Base-by-base conservation (phyloP, 1,284 basidiomycete species). In the Malassezia furfur region DNA sequence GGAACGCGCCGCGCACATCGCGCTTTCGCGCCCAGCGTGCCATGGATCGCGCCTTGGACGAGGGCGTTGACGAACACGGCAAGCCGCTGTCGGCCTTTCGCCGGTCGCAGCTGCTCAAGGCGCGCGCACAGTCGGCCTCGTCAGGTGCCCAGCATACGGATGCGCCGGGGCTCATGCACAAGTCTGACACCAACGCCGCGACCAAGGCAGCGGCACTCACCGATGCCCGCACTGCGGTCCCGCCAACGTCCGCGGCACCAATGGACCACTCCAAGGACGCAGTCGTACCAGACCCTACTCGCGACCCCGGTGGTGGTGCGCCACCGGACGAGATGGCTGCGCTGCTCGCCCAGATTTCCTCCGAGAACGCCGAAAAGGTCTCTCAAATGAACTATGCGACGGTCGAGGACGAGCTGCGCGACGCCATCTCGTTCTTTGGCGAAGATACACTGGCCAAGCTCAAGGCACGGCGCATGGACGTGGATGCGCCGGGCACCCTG, bases 11-110 rank as follows among this genome's bases (percentile, higher is more conserved):
- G n/a, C 34, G 47, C 28, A 30, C 40, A 4, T 47, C 44, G 39
- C 51, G 48, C 25, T 47, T 53, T 35, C 41, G 38, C 7, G 51
- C 44, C 7, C 17, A 28, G 31, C 38, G 38, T n/a, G 40, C 17
- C 10, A 31, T 22, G 34, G 52, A 50, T 17, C 34, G 45, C 3
- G 48, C 12, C 15, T 4, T 36, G 4, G 63, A 34, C 39, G 28
- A 48, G 1, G 35, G 32, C n/a, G 3, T 14, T 6, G 66, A 65
- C 40, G 64, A 68, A 28, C 54, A 61, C 25, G 66, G 63, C 12
- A 58, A 51, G 38, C 62, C 62, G 4, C 67, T 73, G 63, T 72
- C 70, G 3, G 69, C 68, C 5, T 73, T 73, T 54, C 54, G 67
- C 14, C 71, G 63, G 52, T 57, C 68, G 3, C 56, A 64, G 14